phyloP scores from a whole-genome alignment of 2,329 filamentous ascomycete species.

The Scortechinia acanthostroma region DNA sequence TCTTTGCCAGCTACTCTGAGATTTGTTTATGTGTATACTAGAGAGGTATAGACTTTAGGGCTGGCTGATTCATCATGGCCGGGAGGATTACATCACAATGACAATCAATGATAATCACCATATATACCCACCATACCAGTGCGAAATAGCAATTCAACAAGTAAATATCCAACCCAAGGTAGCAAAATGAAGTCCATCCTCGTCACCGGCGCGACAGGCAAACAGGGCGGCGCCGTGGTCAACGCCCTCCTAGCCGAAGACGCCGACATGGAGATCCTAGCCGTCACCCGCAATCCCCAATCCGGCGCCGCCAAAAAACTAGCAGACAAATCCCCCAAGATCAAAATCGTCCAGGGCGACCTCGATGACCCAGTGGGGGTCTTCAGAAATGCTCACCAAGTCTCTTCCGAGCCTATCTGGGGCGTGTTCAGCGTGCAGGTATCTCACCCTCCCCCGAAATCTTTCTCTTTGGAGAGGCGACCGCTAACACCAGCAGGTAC shows the following conservation, averaged over 20 bases:
- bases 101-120: too few species aligned
- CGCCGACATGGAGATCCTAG: constrained; percentile 37
- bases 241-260: constrained; percentile 24
- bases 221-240: constrained; percentile 35
- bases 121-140: too few species aligned
- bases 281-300: constrained; percentile 44
- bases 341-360: constrained; percentile 47
- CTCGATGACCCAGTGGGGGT: constrained; percentile 39
- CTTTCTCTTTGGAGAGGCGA: constrained; percentile 7
- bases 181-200: constrained; percentile 22
- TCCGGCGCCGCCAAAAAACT: constrained; percentile 39
- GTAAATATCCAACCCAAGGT: neutral
- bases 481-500: constrained; percentile 9
- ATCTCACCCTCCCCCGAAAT: constrained; percentile 4
- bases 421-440: constrained; percentile 51
- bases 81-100: too few species aligned
- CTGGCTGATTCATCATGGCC: too few species aligned
- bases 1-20: too few species aligned
- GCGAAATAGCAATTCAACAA: too few species aligned
- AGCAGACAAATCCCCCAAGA: constrained; percentile 29
- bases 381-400: constrained; percentile 28
- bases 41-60: too few species aligned
- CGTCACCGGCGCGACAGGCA: constrained; percentile 36
- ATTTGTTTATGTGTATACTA: too few species aligned
- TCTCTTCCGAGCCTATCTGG: constrained; percentile 31